Percentiles rank a stretch among this genome's conserved stretches.
These are phyloP conservation scores for Debaryomyces coudertii DNA, from an alignment of 1,139 yeast genomes.

Conservation along the genomic window DNA sequence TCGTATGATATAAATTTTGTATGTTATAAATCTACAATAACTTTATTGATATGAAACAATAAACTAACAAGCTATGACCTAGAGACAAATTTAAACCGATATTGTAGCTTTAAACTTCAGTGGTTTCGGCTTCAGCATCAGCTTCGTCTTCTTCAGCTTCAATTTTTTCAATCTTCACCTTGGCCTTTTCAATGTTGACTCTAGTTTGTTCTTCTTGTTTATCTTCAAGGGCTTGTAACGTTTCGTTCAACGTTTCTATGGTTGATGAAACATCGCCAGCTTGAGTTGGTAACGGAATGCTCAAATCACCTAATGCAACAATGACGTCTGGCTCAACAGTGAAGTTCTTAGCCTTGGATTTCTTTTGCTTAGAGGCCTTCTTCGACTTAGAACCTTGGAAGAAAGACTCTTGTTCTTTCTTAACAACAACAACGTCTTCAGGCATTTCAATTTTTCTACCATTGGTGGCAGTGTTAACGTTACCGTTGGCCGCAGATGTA, in stretches of 20 bases:
- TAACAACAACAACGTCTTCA: conserved; percentile 63
- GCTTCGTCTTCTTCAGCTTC: conserved; percentile 44
- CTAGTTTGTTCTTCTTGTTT: conserved; percentile 85
- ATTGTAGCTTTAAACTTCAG: conserved; percentile 9
- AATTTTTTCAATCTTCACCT: conserved; percentile 72
- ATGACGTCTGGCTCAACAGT: conserved; percentile 81
- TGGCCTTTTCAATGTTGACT: conserved; percentile 72
- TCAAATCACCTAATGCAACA: conserved; percentile 75
- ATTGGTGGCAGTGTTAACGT: conserved; percentile 24
- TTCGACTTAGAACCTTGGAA: conserved; percentile 56
- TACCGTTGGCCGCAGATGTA: conserved; percentile 27
- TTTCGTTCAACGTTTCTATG: conserved; percentile 69
- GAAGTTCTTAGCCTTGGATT: conserved; percentile 49
- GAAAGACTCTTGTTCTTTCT: conserved; percentile 64
- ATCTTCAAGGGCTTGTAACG: conserved; percentile 67
- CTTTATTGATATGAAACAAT: conserved; percentile 1
- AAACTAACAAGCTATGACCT: neutral
- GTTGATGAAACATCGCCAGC: conserved; percentile 73
- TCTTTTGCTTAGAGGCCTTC: conserved; percentile 49
- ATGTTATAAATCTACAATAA: conserved; percentile 1
- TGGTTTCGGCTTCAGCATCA: conserved; percentile 23
- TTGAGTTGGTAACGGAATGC: conserved; percentile 78
- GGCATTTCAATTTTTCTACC: conserved; percentile 62
- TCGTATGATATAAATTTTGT: neutral
- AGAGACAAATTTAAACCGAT: neutral